Evolutionary conservation across 2,329 filamentous ascomycete genomes (phyloP).

Genomic region (Aspergillus niger): DNA sequence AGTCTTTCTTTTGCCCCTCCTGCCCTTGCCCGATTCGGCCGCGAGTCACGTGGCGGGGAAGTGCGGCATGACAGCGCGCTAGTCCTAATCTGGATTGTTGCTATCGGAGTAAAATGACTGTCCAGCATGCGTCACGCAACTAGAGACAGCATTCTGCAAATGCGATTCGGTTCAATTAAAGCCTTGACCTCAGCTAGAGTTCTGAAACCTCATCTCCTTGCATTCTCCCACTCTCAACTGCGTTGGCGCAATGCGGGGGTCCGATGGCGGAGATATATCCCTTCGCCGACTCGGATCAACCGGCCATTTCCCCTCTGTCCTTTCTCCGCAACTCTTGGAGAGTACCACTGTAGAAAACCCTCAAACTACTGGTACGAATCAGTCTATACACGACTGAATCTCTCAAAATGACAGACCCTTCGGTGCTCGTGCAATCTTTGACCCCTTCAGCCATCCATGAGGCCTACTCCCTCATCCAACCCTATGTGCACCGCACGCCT

Average conservation of each 20-base stretch:
- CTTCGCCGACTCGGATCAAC: background rate
- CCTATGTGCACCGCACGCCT: conserved; percentile 79
- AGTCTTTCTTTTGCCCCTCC: background rate
- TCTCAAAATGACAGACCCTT: conserved; percentile 46
- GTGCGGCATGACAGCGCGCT: background rate
- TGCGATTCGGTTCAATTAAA: background rate
- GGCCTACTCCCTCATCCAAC: conserved; percentile 72
- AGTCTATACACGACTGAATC: background rate
- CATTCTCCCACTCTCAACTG: background rate
- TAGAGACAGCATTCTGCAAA: background rate
- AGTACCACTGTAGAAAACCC: background rate
- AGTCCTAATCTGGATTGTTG: background rate
- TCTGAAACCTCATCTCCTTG: background rate
- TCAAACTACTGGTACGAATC: too few relatives aligned
- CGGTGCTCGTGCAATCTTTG: conserved; percentile 50
- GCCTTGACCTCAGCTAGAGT: background rate
- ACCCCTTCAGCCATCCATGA: conserved; percentile 69
- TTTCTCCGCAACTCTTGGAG: too few relatives aligned
- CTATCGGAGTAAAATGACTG: background rate
- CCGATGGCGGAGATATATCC: conserved; percentile 3
- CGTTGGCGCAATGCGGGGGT: background rate
- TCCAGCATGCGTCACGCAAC: background rate
- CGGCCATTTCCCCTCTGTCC: background rate
- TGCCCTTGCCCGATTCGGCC: background rate
- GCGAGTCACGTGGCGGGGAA: background rate